Evolutionary conservation across 495 filamentous ascomycete species (phyloP).

Genomic region (Xylaria flabelliformis): DNA sequence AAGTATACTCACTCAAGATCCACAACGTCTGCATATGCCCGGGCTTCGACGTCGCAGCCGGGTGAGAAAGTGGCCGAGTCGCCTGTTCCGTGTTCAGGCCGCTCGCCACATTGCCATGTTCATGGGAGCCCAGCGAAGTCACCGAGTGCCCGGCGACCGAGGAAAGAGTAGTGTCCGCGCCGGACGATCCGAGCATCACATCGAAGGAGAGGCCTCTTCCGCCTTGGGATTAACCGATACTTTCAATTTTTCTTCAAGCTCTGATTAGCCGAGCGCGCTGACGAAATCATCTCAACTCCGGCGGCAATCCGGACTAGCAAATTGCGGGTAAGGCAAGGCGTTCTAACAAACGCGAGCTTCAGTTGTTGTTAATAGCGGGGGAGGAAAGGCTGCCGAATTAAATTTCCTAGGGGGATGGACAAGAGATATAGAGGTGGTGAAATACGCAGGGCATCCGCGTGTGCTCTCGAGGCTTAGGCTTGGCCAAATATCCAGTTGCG

Average conservation of each 20-base stretch:
- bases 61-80: slow-evolving; percentile 25
- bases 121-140: slow-evolving; percentile 22
- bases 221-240: slow-evolving; percentile 14
- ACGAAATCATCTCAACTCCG: slow-evolving; percentile 24
- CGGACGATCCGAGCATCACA: slow-evolving; percentile 27
- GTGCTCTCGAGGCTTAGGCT: slow-evolving; percentile 26
- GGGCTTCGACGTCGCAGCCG: slow-evolving; percentile 19
- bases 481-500: slow-evolving; percentile 21
- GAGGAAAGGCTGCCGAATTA: slow-evolving; percentile 27
- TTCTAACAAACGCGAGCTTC: slow-evolving; percentile 23
- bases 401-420: slow-evolving; percentile 15
- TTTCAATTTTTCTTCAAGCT: slow-evolving; percentile 19
- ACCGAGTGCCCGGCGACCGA: slow-evolving; percentile 22
- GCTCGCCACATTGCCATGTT: slow-evolving; percentile 23
- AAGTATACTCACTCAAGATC: slow-evolving; percentile 27
- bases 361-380: slow-evolving; percentile 17
- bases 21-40: slow-evolving; percentile 27
- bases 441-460: slow-evolving; percentile 18
- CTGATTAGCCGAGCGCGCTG: slow-evolving; percentile 14
- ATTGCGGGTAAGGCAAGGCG: slow-evolving; percentile 6
- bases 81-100: slow-evolving; percentile 18
- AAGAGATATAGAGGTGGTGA: slow-evolving; percentile 23
- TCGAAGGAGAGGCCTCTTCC: slow-evolving; percentile 26
- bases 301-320: slow-evolving; percentile 15
- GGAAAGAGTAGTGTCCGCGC: slow-evolving; percentile 12